Evolutionary conservation across 2,329 filamentous ascomycete species (phyloP).

Genomic region (Hypoxylon sp.): DNA sequence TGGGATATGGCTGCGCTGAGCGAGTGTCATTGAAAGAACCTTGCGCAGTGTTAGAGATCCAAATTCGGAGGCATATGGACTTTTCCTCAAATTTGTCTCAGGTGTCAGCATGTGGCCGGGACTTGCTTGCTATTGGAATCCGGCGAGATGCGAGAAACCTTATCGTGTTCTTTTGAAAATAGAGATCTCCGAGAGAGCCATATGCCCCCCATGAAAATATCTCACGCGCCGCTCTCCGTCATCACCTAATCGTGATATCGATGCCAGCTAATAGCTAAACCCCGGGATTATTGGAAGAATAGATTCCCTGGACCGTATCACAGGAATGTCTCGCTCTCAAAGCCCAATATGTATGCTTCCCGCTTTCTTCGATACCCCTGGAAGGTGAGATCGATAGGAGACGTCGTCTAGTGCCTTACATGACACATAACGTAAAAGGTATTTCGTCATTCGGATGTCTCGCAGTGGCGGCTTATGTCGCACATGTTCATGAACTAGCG

Average conservation of each 20-base stretch:
- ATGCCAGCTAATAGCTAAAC: background rate
- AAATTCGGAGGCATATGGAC: background rate
- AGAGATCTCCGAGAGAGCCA: background rate
- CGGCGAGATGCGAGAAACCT: background rate
- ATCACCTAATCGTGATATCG: background rate
- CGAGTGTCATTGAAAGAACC: background rate
- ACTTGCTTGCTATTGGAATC: background rate
- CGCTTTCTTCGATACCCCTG: no score
- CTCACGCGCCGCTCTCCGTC: background rate
- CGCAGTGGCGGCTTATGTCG: constrained; percentile 6
- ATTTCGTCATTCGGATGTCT: background rate
- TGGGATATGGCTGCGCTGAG: background rate
- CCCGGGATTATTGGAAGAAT: background rate
- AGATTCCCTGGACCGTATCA: background rate
- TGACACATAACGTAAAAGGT: background rate
- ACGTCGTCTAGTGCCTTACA: background rate
- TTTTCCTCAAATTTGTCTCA: constrained; percentile 13
- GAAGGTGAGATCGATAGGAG: background rate
- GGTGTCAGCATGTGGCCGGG: constrained; percentile 10
- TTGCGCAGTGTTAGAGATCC: background rate
- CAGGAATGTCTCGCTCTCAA: background rate
- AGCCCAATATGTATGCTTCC: background rate
- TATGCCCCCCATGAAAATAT: background rate
- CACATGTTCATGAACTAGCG: background rate
- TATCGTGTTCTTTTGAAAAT: background rate